Conservation (phyloP, 169 alveolate genomes). For the Blepharisma undulans region DNA sequence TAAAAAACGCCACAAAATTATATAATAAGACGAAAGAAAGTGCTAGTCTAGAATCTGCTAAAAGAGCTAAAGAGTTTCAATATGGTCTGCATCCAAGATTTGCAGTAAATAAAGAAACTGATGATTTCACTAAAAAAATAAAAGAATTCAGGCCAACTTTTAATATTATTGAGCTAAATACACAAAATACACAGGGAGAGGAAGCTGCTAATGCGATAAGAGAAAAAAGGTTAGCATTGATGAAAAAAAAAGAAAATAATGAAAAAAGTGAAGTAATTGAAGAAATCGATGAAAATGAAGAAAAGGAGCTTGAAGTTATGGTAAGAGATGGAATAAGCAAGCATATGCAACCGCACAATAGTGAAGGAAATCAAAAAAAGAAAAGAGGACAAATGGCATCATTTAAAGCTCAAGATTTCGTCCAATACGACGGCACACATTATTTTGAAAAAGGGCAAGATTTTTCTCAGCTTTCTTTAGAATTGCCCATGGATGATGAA, state of each 20-base stretch:
- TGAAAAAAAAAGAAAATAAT: background rate
- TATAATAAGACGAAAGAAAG: conserved; percentile 64
- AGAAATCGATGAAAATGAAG: conserved; percentile 17
- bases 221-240: background rate
- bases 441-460: conserved; percentile 17
- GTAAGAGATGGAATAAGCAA: conserved; percentile 8
- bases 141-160: conserved; percentile 57
- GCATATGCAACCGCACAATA: background rate
- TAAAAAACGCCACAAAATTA: conserved; percentile 51
- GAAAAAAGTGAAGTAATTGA: background rate
- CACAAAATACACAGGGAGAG: conserved; percentile 26
- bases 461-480: conserved; percentile 17
- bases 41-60: conserved; percentile 55
- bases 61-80: conserved; percentile 37
- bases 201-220: conserved; percentile 11
- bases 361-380: background rate
- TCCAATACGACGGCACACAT: background rate
- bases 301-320: conserved; percentile 5
- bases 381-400: conserved; percentile 17
- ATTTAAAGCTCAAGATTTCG: background rate
- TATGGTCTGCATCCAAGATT: conserved; percentile 22
- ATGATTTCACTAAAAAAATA: conserved; percentile 54
- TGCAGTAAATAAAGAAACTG: conserved; percentile 38
- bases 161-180: conserved; percentile 57
- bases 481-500: conserved; percentile 43